phyloP scores from a whole-genome alignment of 805 yeast genomes.

The Candida bentonensis region DNA sequence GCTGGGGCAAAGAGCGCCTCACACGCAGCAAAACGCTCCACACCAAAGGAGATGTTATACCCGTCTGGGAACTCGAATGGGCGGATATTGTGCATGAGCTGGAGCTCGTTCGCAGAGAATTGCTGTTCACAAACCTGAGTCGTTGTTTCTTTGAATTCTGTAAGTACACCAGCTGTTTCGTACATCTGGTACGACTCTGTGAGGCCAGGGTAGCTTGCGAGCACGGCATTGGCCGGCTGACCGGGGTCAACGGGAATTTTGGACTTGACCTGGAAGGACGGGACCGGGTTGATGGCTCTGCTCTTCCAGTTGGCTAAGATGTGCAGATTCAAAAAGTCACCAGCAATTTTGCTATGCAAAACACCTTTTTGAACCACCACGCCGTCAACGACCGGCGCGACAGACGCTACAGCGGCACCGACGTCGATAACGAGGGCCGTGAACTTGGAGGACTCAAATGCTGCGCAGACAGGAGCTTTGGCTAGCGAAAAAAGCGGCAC shows the following conservation, averaged over 20 bases:
- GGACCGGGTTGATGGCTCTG: conserved; percentile 21
- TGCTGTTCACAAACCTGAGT: conserved; percentile 23
- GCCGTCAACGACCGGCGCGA: conserved; percentile 26
- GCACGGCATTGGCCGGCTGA: conserved; percentile 16
- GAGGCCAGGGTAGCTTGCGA: not conserved
- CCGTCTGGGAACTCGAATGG: conserved; percentile 51
- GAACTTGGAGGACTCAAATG: conserved; percentile 39
- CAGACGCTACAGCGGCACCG: conserved; percentile 55
- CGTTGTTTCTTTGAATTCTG: conserved; percentile 35
- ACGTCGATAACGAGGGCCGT: conserved; percentile 71
- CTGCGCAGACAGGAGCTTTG: conserved; percentile 58
- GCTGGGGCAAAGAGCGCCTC: conserved; percentile 65
- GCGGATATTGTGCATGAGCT: conserved; percentile 19
- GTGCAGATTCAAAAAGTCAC: conserved; percentile 67
- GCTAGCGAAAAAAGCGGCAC: conserved; percentile 69
- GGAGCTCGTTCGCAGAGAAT: not conserved
- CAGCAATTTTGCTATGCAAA: conserved; percentile 61
- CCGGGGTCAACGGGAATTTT: conserved; percentile 22
- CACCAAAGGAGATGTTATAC: conserved; percentile 30
- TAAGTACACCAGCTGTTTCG: conserved; percentile 21
- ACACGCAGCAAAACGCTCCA: conserved; percentile 39
- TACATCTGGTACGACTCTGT: not conserved
- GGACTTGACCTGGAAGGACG: conserved; percentile 23
- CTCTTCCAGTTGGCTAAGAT: conserved; percentile 33
- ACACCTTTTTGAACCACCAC: conserved; percentile 27